Conservation (phyloP, 257 asterid species). For the Rauvolfia tetraphylla region DNA sequence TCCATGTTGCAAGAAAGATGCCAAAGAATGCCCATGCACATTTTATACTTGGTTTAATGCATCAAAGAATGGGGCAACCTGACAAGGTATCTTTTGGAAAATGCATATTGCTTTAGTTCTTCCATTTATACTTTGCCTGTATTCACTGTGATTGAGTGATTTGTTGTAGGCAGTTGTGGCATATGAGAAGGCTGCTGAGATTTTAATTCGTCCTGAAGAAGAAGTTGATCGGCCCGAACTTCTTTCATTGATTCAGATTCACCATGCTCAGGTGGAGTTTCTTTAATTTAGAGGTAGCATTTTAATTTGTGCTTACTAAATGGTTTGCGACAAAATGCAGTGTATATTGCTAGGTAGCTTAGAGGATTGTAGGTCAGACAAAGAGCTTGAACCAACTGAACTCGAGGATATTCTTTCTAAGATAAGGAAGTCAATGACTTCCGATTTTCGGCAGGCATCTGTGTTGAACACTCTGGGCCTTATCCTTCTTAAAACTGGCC, state of each 20-base stretch:
- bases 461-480: slow-evolving; percentile 88
- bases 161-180: slow-evolving; percentile 66
- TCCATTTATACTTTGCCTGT: slow-evolving; percentile 19
- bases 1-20: slow-evolving; percentile 96
- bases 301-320: not conserved
- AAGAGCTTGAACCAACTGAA: slow-evolving; percentile 79
- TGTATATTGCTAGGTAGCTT: slow-evolving; percentile 77
- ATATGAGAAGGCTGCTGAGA: slow-evolving; percentile 90
- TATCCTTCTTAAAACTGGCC: slow-evolving; percentile 79
- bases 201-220: slow-evolving; percentile 90
- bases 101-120: slow-evolving; percentile 12
- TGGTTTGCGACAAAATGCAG: slow-evolving; percentile 39
- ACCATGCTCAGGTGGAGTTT: slow-evolving; percentile 80
- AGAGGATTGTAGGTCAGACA: slow-evolving; percentile 60
- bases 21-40: slow-evolving; percentile 95
- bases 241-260: slow-evolving; percentile 86
- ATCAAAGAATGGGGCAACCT: slow-evolving; percentile 97
- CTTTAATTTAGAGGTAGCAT: not conserved
- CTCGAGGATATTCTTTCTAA: slow-evolving; percentile 71
- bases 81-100: slow-evolving; percentile 65
- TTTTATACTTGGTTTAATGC: slow-evolving; percentile 93
- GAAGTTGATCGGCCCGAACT: slow-evolving; percentile 95
- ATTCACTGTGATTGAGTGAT: slow-evolving; percentile 16
- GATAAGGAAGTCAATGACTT: slow-evolving; percentile 64
- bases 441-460: slow-evolving; percentile 86